These are phyloP conservation scores for Psilocybe cubensis DNA, from an alignment of 768 basidiomycete species.

Conservation along the genomic window DNA sequence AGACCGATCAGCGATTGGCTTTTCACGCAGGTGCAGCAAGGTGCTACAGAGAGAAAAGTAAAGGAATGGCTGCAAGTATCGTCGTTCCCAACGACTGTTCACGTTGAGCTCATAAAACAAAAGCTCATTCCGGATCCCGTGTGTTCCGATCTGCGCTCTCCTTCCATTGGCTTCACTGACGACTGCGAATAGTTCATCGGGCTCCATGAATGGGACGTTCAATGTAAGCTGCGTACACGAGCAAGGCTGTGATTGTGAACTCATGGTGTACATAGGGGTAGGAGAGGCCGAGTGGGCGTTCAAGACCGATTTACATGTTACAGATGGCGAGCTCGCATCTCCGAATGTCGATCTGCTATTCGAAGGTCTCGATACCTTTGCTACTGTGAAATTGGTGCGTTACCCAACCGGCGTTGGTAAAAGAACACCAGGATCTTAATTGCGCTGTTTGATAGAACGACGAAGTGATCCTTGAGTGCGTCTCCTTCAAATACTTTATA, in stretches of 20 bases:
- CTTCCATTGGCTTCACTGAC: background rate
- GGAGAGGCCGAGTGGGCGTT: slow-evolving; percentile 89
- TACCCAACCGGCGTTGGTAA: background rate
- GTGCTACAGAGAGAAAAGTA: slow-evolving; percentile 57
- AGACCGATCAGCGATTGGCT: slow-evolving; percentile 52
- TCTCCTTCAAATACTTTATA: slow-evolving; percentile 2
- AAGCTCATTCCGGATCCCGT: slow-evolving; percentile 85
- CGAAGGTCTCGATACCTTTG: slow-evolving; percentile 92
- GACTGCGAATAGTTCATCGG: slow-evolving; percentile 61
- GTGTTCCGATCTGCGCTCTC: slow-evolving; percentile 22
- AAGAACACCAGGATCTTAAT: background rate
- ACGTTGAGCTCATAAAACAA: slow-evolving; percentile 79
- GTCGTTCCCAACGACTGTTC: slow-evolving; percentile 82
- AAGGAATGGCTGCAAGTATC: slow-evolving; percentile 71
- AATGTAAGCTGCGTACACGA: slow-evolving; percentile 60
- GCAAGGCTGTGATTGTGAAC: background rate
- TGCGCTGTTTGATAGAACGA: slow-evolving; percentile 60
- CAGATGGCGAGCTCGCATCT: slow-evolving; percentile 45
- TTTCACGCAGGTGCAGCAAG: slow-evolving; percentile 71
- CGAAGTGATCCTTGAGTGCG: slow-evolving; percentile 63
- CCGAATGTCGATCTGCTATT: slow-evolving; percentile 77
- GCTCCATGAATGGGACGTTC: slow-evolving; percentile 87
- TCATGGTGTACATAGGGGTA: slow-evolving; percentile 60
- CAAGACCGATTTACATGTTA: slow-evolving; percentile 62
- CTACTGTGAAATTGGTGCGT: slow-evolving; percentile 69